Evolutionary conservation across 768 basidiomycete species (phyloP).

Genomic region (Lactifluus piperatus): DNA sequence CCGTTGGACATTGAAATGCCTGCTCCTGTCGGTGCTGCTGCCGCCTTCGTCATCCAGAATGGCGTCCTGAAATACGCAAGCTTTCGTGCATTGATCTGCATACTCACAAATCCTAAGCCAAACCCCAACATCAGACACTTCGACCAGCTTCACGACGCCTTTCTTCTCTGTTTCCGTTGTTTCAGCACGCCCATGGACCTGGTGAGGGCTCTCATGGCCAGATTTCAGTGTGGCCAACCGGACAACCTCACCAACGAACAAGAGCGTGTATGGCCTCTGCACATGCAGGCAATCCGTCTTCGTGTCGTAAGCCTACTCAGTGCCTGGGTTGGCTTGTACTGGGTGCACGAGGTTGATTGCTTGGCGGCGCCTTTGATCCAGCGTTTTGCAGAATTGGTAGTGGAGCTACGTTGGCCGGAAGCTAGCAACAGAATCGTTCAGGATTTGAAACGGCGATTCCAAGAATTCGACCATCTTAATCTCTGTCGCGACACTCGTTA

Average conservation of each 20-base stretch:
- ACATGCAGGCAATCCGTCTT: slow-evolving; percentile 28
- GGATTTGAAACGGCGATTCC: not conserved
- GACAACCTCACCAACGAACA: not conserved
- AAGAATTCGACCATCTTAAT: not conserved
- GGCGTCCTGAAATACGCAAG: not conserved
- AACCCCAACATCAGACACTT: slow-evolving; percentile 30
- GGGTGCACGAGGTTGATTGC: slow-evolving; percentile 34
- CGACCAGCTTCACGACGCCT: slow-evolving; percentile 37
- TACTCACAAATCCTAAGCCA: not conserved
- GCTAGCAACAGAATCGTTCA: not conserved
- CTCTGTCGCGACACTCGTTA: not conserved
- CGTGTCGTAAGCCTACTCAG: not conserved
- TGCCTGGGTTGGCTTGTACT: slow-evolving; percentile 1
- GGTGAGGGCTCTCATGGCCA: slow-evolving; percentile 35
- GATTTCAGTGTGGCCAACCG: slow-evolving; percentile 39
- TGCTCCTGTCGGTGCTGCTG: not conserved
- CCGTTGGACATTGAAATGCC: not conserved
- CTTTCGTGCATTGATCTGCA: not conserved
- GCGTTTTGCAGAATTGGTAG: slow-evolving; percentile 20
- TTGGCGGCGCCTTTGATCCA: slow-evolving; percentile 27
- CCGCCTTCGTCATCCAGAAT: not conserved
- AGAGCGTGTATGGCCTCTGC: slow-evolving; percentile 49
- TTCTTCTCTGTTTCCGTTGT: slow-evolving; percentile 66
- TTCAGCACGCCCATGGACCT: slow-evolving; percentile 47
- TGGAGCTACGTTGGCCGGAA: not conserved